Evolutionary conservation across 257 asterid species (phyloP).

Genomic region (Knoxia roxburghii): DNA sequence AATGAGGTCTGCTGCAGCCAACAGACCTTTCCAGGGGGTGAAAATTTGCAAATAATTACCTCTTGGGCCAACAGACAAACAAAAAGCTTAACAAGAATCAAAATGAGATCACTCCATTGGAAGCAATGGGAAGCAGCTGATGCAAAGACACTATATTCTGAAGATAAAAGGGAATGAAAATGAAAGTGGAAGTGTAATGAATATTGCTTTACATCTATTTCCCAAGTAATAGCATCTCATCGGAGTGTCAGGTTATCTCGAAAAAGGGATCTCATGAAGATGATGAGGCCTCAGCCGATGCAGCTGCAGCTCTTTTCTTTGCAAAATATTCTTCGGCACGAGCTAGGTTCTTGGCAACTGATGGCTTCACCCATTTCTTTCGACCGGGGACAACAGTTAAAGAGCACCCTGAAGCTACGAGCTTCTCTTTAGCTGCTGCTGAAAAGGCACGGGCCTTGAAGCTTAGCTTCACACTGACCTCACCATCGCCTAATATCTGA

Average conservation of each 20-base stretch:
- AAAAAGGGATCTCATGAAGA: slow-evolving; percentile 31
- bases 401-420: slow-evolving; percentile 55
- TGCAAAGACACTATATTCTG: slow-evolving; percentile 18
- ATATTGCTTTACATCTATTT: slow-evolving; percentile 20
- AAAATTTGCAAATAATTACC: no score
- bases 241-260: slow-evolving; percentile 8
- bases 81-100: slow-evolving; percentile 21
- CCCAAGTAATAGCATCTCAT: slow-evolving; percentile 16
- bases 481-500: slow-evolving; percentile 77
- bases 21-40: no score
- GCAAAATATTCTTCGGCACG: slow-evolving; percentile 90
- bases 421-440: slow-evolving; percentile 64
- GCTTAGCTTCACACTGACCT: slow-evolving; percentile 51
- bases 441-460: slow-evolving; percentile 73
- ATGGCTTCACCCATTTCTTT: slow-evolving; percentile 76
- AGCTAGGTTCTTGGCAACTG: slow-evolving; percentile 65
- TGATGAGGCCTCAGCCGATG: slow-evolving; percentile 25
- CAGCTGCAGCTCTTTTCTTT: slow-evolving; percentile 64
- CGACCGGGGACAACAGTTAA: slow-evolving; percentile 62
- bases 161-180: slow-evolving; percentile 9
- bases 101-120: slow-evolving; percentile 9
- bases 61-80: no score
- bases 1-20: no score
- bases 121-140: slow-evolving; percentile 16
- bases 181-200: slow-evolving; percentile 1